Base-by-base conservation (phyloP, 2,329 filamentous ascomycete genomes). In the Chaetomiaceae sp. region DNA sequence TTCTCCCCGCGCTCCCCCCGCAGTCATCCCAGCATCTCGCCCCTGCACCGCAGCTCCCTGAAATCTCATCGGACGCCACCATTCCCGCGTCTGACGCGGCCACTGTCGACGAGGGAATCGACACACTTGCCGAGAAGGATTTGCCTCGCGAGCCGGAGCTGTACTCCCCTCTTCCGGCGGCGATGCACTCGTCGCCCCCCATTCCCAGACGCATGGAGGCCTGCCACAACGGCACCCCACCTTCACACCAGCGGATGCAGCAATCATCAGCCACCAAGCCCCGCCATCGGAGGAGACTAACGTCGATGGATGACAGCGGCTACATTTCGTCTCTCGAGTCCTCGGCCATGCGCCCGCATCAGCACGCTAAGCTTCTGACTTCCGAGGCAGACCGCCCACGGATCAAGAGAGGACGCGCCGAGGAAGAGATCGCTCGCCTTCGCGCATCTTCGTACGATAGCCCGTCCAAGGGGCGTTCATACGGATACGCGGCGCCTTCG, bases 281-380 rank as follows among this genome's bases (percentile, higher is more conserved):
- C 16, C 83, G 82, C 47, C 84, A 86, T 60, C 89, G 89, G 71
- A 85, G 87, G 60, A 92, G 90, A 68, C 82, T 87, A 63, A 81
- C 81, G 27, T 86, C 87, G 11, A 86, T 95, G 75, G 89, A 81
- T 64, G 94, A 99, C 70, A 97, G 92, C 67, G 94, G 94, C 36
- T 99, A 97, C 70, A 96, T 95, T 67, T 97, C 94, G 1, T 96
- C 91, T 0, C 79, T 97, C 16, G 91, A 96, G 62, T 97, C 94
- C 2, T 97, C 94, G 0, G 90, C 80, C 13, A 80, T 89, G 67
- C 82, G 92, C 54, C 84, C 87, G 43, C 83, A 85, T 58, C 80
- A 82, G 59, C 76, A 81, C 55, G 74, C 74, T 14, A 76, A 82
- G 52, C 76, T 89, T 16, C 77, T 90, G 38, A 89, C 86, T 4